These are phyloP conservation scores for Talaromyces sp. DNA, from an alignment of 2,329 filamentous ascomycete species.

Conservation along the genomic window DNA sequence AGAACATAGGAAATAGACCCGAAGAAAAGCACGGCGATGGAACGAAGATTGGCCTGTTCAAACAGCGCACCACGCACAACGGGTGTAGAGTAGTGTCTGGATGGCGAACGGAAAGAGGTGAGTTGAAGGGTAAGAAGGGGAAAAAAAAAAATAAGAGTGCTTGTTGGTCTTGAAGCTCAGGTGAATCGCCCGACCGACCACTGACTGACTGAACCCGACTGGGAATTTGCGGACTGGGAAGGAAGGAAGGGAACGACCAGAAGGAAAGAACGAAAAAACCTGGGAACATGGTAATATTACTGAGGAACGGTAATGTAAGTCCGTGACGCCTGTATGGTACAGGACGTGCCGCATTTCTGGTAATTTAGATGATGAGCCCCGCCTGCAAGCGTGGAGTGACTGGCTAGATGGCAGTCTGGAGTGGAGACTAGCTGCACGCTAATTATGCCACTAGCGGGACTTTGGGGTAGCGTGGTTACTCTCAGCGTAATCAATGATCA, in stretches of 20 bases:
- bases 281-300: constrained; percentile 7
- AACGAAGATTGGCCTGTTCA: neutral
- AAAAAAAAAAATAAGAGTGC: neutral
- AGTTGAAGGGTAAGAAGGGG: neutral
- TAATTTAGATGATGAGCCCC: neutral
- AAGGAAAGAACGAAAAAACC: constrained; percentile 4
- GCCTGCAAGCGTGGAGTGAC: neutral
- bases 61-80: constrained; percentile 10
- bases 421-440: neutral
- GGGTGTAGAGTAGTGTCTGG: neutral
- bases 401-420: neutral
- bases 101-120: neutral
- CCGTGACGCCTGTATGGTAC: constrained; percentile 1
- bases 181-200: constrained; percentile 2
- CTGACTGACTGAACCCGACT: neutral
- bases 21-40: neutral
- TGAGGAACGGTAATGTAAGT: neutral
- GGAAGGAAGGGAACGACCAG: neutral
- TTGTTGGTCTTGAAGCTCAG: neutral
- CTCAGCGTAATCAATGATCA: neutral
- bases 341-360: constrained; percentile 10
- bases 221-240: constrained; percentile 6
- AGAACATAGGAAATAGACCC: constrained; percentile 4
- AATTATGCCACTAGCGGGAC: neutral
- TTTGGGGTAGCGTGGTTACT: neutral